phyloP scores from a whole-genome alignment of 2,329 filamentous ascomycete genomes.

The Colletotrichum plurivorum region DNA sequence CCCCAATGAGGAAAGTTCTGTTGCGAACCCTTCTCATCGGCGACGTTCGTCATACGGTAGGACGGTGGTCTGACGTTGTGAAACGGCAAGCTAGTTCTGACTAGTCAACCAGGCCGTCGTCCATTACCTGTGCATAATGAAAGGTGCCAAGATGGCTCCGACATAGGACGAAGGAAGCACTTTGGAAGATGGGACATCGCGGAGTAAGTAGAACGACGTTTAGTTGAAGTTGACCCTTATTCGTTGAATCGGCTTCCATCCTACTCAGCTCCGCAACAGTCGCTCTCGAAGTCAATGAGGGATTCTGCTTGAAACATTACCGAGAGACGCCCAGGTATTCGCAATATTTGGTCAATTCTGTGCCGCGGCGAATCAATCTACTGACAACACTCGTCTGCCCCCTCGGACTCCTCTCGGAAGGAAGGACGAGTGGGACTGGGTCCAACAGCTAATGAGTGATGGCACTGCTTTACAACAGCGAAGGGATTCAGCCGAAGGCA shows the following conservation, averaged over 20 bases:
- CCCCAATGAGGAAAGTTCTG: background rate
- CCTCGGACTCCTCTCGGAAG: background rate
- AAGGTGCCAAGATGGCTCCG: background rate
- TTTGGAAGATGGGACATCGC: background rate
- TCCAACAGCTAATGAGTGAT: background rate
- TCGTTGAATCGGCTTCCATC: background rate
- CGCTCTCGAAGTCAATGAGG: background rate
- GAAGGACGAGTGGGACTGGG: background rate
- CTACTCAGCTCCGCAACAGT: background rate
- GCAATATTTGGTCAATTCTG: constrained; percentile 4
- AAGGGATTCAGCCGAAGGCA: constrained; percentile 7
- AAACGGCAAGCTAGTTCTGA: background rate
- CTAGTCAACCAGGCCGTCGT: constrained; percentile 15
- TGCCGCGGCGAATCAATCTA: background rate
- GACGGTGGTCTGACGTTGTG: constrained; percentile 5
- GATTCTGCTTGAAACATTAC: constrained; percentile 8
- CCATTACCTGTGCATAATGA: constrained; percentile 21
- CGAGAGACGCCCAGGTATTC: constrained; percentile 9
- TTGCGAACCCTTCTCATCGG: background rate
- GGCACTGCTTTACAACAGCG: background rate
- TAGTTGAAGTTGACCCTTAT: background rate
- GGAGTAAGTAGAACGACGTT: background rate
- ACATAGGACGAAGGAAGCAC: constrained; percentile 17
- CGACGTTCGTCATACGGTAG: constrained; percentile 24
- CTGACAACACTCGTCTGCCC: background rate